phyloP scores from a whole-genome alignment of 345 rosid species.

The Eucalyptus polybractea region DNA sequence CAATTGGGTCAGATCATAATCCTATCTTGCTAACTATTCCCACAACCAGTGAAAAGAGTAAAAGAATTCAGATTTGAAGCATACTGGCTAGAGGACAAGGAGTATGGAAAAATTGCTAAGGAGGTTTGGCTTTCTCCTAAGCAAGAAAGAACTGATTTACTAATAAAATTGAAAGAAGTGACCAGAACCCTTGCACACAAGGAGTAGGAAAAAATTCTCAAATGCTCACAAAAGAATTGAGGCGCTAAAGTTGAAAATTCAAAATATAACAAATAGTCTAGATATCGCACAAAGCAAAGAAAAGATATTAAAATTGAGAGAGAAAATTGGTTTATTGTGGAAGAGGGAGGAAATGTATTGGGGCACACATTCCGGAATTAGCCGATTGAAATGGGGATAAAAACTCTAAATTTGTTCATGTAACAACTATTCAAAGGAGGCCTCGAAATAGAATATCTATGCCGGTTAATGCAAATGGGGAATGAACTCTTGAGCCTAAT shows the following conservation, averaged over 20 bases:
- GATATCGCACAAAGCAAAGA: not conserved
- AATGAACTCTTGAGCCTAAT: not conserved
- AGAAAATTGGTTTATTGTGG: not conserved
- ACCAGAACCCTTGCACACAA: not conserved
- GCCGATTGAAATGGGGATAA: not conserved
- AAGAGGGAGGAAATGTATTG: not conserved
- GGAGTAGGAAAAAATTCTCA: not conserved
- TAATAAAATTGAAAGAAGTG: not conserved
- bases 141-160: not conserved
- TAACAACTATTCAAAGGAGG: not conserved
- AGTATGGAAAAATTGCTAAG: not conserved
- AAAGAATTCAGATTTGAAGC: not conserved
- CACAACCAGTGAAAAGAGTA: not conserved
- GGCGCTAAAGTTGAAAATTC: not conserved
- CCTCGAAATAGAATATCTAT: not conserved
- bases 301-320: too few species aligned
- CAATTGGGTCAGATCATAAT: not conserved
- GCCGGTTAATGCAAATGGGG: not conserved
- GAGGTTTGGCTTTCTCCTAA: not conserved
- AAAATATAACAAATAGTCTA: too few species aligned
- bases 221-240: not conserved
- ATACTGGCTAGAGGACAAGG: not conserved
- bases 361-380: not conserved
- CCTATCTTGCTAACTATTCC: not conserved
- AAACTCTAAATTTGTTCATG: not conserved